Base-by-base conservation (phyloP, 495 filamentous ascomycete species). In the Aspergillus egyptiacus region DNA sequence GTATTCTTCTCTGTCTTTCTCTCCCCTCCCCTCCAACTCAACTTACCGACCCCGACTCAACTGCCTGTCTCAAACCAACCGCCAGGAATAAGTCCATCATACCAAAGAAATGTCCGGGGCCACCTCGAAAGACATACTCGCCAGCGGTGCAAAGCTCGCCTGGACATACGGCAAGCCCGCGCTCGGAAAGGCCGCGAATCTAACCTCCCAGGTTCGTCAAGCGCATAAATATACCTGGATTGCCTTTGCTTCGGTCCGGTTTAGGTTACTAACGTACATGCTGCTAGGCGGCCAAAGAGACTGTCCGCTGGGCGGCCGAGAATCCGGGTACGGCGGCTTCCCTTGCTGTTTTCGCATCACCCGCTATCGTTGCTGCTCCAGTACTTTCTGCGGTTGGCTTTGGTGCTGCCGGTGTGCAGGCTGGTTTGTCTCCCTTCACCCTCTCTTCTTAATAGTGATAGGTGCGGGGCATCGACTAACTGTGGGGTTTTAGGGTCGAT, bases 361-460 rank as follows among this genome's bases (percentile, higher is more conserved):
- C 57, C 9, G 39, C 37, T 36, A 14, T 50, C 19, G 51, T 20
- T 37, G 50, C 46, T n/a, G 42, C 47, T 27, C 55, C 46, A 34
- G 31, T 47, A 30, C 27, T 58, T 15, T 51, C 55, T 6, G 33
- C 30, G 33, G 24, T 52, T 27, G 55, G 55, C 10, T 54, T 58
- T 20, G 44, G 34, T 17, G 27, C 25, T 13, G 33, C 42, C 20
- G 55, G 55, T 25, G 53, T 58, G 11, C 47, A 58, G 32, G 55
- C 55, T 44, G 46, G 55, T 51, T 51, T 48, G 55, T 40, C 2
- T 22, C 37, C 15, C 8, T 40, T 27, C 34, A 19, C 11, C 19
- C 17, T 37, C 34, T 37, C 17, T 37, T 20, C n/a, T n/a, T n/a
- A n/a, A n/a, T n/a, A n/a, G n/a, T n/a, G n/a, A n/a, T n/a, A n/a